A percentile compares a stretch with the other conserved stretches of the same genome.
Conservation (phyloP, 2,329 filamentous ascomycete species). For the Xylaria sp. region DNA sequence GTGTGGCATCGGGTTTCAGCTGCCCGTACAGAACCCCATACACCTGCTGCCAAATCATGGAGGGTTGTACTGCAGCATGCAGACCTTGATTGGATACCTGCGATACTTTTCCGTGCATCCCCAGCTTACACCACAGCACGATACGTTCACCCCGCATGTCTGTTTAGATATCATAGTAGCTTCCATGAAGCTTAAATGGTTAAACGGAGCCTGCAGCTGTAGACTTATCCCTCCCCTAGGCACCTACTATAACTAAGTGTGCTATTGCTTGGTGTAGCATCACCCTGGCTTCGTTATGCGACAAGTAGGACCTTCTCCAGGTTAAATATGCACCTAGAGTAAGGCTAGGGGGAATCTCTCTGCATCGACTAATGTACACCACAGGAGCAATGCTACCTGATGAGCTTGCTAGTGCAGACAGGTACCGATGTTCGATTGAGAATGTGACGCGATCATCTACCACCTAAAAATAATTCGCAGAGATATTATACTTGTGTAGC, state of each 20-base stretch:
- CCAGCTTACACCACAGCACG: not conserved
- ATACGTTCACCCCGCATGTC: constrained; percentile 19
- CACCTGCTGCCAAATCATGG: constrained; percentile 1
- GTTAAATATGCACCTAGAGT: not conserved
- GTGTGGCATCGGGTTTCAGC: constrained; percentile 32
- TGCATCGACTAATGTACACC: not conserved
- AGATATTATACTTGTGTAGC: not conserved
- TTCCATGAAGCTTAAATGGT: not conserved
- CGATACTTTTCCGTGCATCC: constrained; percentile 4
- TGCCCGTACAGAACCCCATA: not conserved
- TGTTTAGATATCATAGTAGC: not conserved
- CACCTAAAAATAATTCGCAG: not conserved
- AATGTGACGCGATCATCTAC: not conserved
- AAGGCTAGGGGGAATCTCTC: not conserved
- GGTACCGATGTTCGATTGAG: not conserved
- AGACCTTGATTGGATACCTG: constrained; percentile 17
- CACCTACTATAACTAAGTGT: too few species aligned
- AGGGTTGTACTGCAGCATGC: constrained; percentile 28
- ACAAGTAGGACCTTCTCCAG: not conserved
- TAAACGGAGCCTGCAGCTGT: constrained; percentile 22
- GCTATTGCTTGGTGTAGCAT: not conserved
- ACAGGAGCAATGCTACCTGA: not conserved
- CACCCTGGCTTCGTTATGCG: constrained; percentile 5
- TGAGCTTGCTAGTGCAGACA: not conserved
- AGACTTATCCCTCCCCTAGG: not conserved